Conservation (phyloP, 306 rosid genomes). For the Begonia loranthoides region DNA sequence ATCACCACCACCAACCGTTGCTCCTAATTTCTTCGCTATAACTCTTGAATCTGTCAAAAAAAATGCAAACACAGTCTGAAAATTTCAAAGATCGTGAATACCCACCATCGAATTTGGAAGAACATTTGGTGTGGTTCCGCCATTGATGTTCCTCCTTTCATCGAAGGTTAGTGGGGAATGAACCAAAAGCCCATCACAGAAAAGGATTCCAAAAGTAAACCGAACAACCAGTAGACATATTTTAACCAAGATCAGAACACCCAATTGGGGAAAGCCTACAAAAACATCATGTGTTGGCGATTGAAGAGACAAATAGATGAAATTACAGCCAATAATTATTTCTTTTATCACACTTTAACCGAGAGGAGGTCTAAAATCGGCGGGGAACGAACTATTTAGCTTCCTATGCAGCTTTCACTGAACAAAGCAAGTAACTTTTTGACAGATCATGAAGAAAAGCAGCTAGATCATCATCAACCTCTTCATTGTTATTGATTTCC, state of each 20-base stretch:
- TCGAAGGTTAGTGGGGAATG: too few relatives aligned
- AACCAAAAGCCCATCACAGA: too few relatives aligned
- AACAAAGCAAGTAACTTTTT: not conserved
- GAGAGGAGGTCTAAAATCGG: too few relatives aligned
- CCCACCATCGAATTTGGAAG: too few relatives aligned
- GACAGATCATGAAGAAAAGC: not conserved
- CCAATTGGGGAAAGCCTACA: not conserved
- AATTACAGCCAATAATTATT: too few relatives aligned
- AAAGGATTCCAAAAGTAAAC: not conserved
- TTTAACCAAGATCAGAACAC: not conserved
- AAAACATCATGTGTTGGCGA: not conserved
- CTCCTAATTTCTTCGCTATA: slow-evolving; percentile 12
- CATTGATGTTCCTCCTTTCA: too few relatives aligned
- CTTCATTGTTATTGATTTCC: not conserved
- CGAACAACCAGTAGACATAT: not conserved
- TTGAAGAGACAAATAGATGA: too few relatives aligned
- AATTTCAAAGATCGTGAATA: too few relatives aligned
- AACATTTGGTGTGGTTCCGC: too few relatives aligned
- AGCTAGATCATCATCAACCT: not conserved
- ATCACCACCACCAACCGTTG: not conserved
- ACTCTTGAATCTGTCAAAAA: slow-evolving; percentile 13
- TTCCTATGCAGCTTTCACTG: not conserved
- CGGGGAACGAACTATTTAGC: too few relatives aligned
- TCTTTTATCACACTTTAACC: too few relatives aligned
- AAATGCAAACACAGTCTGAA: too few relatives aligned